Base-by-base conservation (phyloP, 768 basidiomycete species). In the Leccinum broughii region DNA sequence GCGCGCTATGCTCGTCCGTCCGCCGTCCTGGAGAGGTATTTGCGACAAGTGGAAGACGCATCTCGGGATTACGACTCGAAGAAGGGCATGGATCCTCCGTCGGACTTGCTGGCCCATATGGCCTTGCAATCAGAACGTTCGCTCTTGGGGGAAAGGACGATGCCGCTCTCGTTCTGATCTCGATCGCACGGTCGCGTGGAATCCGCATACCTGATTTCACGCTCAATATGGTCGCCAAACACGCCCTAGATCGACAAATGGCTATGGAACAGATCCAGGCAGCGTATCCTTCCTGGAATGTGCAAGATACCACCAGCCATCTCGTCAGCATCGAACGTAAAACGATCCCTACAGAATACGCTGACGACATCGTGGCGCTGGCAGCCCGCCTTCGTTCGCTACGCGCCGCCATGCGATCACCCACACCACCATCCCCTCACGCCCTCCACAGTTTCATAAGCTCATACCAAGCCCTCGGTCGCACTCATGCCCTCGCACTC, bases 51-150 rank as follows among this genome's bases (percentile, higher is more conserved):
- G 28, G 28, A 28, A 28, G 28, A 28, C 28, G 28, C 28, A 28
- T 28, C 28, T 28, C 28, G 28, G 28, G 28, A 28, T 28, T 28
- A 28, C 28, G 8, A 28, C 28, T 28, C 28, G 1, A 28, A 28
- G 28, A 28, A 28, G 28, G 28, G 1, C 28, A 28, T 28, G 0
- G 28, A 28, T n/a, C n/a, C n/a, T n/a, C n/a, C n/a, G n/a, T 24
- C 57, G 11, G 44, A 57, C 41, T 53, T 53, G 57, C 61, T 73
- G 20, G 24, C 55, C 24, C 57, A 55, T 81, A 69, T 72, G 78
- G 70, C n/a, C 48, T 74, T 15, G 78, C 79, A 3, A 68, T 87
- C 22, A 72, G 77, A 51, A 73, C 69, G 9, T 75, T 84, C 20
- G 77, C 77, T 8, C 63, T 70, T 15, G 69, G 74, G 3, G 76